These are phyloP conservation scores for Friedmanniomyces endolithicus DNA, from an alignment of 495 filamentous ascomycete genomes.

Conservation along the genomic window DNA sequence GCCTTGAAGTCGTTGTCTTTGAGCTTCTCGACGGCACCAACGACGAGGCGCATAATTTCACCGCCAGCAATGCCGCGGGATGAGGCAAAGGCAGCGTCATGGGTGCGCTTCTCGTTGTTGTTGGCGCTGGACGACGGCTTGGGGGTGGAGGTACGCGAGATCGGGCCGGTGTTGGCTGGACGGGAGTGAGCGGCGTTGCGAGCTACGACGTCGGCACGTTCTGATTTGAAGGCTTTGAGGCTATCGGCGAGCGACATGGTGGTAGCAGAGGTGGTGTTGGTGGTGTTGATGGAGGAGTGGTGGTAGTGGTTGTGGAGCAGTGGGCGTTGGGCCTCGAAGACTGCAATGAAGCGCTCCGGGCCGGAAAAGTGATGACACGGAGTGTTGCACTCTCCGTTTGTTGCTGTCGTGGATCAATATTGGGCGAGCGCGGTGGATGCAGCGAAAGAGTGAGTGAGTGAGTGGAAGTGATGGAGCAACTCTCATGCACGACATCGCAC, in stretches of 20 bases:
- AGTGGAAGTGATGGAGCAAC: no score
- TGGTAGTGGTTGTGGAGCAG: not conserved
- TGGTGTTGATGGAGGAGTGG: not conserved
- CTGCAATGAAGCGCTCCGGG: slow-evolving; percentile 17
- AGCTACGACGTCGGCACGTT: slow-evolving; percentile 19
- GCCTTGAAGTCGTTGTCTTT: slow-evolving; percentile 56
- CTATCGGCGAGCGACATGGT: slow-evolving; percentile 25
- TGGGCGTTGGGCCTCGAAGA: slow-evolving; percentile 9
- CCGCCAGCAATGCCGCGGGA: slow-evolving; percentile 24
- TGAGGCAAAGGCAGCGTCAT: slow-evolving; percentile 27
- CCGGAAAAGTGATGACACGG: not conserved
- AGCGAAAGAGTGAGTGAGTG: no score
- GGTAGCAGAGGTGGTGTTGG: no score
- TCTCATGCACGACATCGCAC: not conserved
- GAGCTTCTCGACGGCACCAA: slow-evolving; percentile 72
- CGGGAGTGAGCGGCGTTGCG: slow-evolving; percentile 15
- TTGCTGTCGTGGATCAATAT: not conserved
- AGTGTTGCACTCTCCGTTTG: no score
- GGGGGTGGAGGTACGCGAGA: slow-evolving; percentile 19
- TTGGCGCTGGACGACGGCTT: slow-evolving; percentile 11
- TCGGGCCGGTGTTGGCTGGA: slow-evolving; percentile 3
- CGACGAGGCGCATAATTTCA: slow-evolving; percentile 71
- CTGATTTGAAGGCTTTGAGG: slow-evolving; percentile 12
- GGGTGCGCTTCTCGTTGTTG: slow-evolving; percentile 25
- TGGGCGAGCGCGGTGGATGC: no score